Base-by-base conservation (phyloP, 352 stramenopile genomes). In the Pythium myriotylum region DNA sequence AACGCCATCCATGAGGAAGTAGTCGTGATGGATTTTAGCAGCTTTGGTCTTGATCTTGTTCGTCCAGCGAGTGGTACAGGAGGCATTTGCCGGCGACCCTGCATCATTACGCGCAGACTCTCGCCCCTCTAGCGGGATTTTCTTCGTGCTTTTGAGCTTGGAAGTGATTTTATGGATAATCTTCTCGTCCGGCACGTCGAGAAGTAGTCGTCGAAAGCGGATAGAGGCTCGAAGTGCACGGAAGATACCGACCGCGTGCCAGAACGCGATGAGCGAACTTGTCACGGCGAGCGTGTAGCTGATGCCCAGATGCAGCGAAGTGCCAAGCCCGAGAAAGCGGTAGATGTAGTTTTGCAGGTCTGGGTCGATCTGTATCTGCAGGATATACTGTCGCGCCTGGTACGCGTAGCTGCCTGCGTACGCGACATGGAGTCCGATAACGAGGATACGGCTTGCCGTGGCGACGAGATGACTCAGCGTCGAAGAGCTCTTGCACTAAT, bases 141-240 rank as follows among this genome's bases (percentile, higher is more conserved):
- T 35, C 29, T 35, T 35, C 5, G 10, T 35, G 10, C 29, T 35
- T 10, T 35, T 62, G 12, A 46, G 19, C 24, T 49, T 64, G 2
- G 56, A 37, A 17, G 37, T 51, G 35, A 55, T 27, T 17, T 33
- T 45, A 8, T 50, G 32, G 3, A 47, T 13, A 17, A 56, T 51
- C 26, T 55, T 51, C 14, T 56, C 56, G 1, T 64, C 46, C 0
- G 46, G 56, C 2, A 56, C 45, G n/a, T 64, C 56, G 8, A 64
- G 19, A 12, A 64, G 45, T 17, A 57, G 10, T 7, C 56, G 33
- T 4, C 37, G 45, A 26, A 52, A 57, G 9, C 46, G 47, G 10
- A 64, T 20, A 3, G 46, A 57, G 2, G 46, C 56, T 4, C 45
- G 46, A 3, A 61, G 13, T 4, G 41, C 54, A 22, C 54, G 41